Base-by-base conservation (phyloP, 805 yeast species). In the Kodamaea jinghongensis region DNA sequence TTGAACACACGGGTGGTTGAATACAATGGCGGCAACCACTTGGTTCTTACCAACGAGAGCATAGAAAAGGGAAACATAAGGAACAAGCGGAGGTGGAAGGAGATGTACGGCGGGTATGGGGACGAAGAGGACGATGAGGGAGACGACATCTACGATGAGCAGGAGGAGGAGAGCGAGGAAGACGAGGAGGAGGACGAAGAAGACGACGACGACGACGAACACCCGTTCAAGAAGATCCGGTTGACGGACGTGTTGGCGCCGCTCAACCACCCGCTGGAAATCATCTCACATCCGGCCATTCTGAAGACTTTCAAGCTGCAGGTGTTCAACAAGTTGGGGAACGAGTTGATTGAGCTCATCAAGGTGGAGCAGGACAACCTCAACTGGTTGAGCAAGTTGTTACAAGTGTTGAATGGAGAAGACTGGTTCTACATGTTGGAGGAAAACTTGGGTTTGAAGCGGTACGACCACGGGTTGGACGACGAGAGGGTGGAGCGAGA, bases 371-470 rank as follows among this genome's bases (percentile, higher is more conserved):
- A 88, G 52, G 71, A 75, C 17, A 81, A 81, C 26, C 84, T 86
- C n/a, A 79, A 81, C 42, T 76, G 81, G 53, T 67, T 89, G 38
- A 76, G 83, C 31, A 79, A 78, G 51, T 69, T 91, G 32, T 72
- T 93, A 61, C 86, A 83, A 45, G 81, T 85, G 1, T 79, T 91
- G 49, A 69, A 91, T 36, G 96, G 97, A 4, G 98, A 91, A 55
- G 91, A 87, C 56, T 85, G 95, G 47, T 70, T 70, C 31, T 79
- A 79, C 40, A 61, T 83, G 28, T 66, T 79, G 14, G 86, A 86
- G 26, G 78, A 76, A 15, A 76, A 78, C 34, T 59, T 90, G 60
- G 76, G 79, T 16, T 67, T 89, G 25, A 83, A 88, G 2, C 70
- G 63, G 17, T 86, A 86, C 53, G 86, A 86, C 52, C 89, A 83